Base-by-base conservation (phyloP, 345 rosid genomes). In the Salix purpurea region DNA sequence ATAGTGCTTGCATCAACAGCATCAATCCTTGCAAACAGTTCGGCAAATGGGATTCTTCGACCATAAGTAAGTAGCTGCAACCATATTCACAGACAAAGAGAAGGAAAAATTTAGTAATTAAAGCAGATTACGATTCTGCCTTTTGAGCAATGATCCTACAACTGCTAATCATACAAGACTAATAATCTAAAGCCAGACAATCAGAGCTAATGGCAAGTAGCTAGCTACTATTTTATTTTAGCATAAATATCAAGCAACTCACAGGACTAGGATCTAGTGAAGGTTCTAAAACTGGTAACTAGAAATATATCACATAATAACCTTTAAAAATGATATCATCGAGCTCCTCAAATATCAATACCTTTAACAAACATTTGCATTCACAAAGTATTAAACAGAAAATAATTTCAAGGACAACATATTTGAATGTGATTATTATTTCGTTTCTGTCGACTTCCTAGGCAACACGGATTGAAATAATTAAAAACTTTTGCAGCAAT, bases 21-120 rank as follows among this genome's bases (percentile, higher is more conserved):
- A 83, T 94, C 98, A 12, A 96, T 96, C 80, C 99, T 87, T 16
- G 97, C 97, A 79, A 94, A 89, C 77, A 96, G 82, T 82, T 96
- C 98, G 2, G 97, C 94, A 19, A 74, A 90, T 58, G 97, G 96
- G 65, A 94, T 90, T 89, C 98, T 94, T 75, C 98, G 86, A 15
- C 99, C 98, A 77, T 96, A 96, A 21, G 99, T 96, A 54, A 96
- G 93, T 2, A 96, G 86, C 98, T 94, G 94, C 86, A 84, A 65
- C 28, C 52, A 74, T 14, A 50, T 50, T 19, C 78, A 78, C 78
- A 78, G 15, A 68, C 28, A 10, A 62, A 61, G 28, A 61, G n/a
- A n/a, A 65, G 26, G 44, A 23, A 70, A 24, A 15, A 58, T 50
- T 2, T n/a, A 37, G 62, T 2, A 13, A 42, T 44, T 30, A 36